Evolutionary conservation across 257 asterid genomes (phyloP).

Genomic region (Solanum piurae): DNA sequence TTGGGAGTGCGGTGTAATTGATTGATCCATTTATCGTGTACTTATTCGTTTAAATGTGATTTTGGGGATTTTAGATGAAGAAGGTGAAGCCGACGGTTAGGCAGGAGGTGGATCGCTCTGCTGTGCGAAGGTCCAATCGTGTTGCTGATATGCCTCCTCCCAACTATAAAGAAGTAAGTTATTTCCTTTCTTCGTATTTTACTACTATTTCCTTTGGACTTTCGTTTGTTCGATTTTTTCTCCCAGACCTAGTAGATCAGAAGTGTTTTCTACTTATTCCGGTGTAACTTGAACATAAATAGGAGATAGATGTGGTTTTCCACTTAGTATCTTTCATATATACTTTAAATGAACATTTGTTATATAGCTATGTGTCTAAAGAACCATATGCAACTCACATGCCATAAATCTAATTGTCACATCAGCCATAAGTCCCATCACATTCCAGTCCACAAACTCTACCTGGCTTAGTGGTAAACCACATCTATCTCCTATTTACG

Average conservation of each 20-base stretch:
- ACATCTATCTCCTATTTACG: too few species aligned
- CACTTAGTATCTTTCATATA: too few species aligned
- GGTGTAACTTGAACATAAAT: too few species aligned
- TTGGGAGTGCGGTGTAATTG: not conserved
- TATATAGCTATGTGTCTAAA: too few species aligned
- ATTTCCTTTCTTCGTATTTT: not conserved
- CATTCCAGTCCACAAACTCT: too few species aligned
- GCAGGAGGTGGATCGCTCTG: slow-evolving; percentile 29
- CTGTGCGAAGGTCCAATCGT: slow-evolving; percentile 51
- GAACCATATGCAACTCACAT: too few species aligned
- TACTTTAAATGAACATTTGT: too few species aligned
- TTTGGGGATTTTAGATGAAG: slow-evolving; percentile 43
- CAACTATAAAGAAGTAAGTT: slow-evolving; percentile 52
- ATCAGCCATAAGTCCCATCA: too few species aligned
- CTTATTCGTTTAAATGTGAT: not conserved
- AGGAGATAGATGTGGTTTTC: too few species aligned
- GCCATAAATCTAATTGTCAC: too few species aligned
- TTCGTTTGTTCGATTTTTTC: not conserved
- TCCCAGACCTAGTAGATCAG: not conserved
- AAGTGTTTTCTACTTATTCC: not conserved
- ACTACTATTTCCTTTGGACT: not conserved
- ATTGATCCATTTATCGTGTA: not conserved
- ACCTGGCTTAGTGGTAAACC: too few species aligned
- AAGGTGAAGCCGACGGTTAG: slow-evolving; percentile 38
- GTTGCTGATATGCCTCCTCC: slow-evolving; percentile 46